These are phyloP conservation scores for Clitocybe nebularis DNA, from an alignment of 1,284 basidiomycete species.

Conservation along the genomic window DNA sequence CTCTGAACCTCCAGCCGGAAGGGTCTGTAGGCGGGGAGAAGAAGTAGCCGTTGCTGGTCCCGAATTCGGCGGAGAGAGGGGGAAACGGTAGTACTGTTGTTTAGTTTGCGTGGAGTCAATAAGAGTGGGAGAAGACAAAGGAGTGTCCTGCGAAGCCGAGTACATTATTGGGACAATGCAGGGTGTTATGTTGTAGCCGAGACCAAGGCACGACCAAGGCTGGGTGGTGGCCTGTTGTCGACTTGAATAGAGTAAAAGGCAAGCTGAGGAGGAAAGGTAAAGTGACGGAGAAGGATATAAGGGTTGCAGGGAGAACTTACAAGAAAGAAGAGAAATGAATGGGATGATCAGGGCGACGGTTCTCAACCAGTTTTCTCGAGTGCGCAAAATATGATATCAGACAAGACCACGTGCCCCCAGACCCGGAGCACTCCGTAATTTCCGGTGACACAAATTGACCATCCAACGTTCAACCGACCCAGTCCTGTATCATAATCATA, in stretches of 20 bases:
- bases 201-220: no score
- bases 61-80: conserved; percentile 42
- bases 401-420: conserved; percentile 19
- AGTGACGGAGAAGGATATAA: no score
- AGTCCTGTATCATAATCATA: not conserved
- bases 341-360: conserved; percentile 4
- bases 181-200: no score
- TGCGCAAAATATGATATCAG: conserved; percentile 28
- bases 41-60: conserved; percentile 33
- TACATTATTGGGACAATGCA: not conserved
- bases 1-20: conserved; percentile 23
- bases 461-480: conserved; percentile 16
- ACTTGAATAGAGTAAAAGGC: no score
- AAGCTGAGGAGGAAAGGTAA: no score
- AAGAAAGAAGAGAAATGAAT: conserved; percentile 2
- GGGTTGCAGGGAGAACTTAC: no score
- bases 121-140: not conserved
- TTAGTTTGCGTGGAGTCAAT: conserved; percentile 20
- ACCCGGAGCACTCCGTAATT: conserved; percentile 26
- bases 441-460: conserved; percentile 1
- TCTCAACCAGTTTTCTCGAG: conserved; percentile 10
- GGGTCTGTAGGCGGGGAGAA: conserved; percentile 32
- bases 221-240: no score
- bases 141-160: no score
- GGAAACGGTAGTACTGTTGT: conserved; percentile 31